Evolutionary conservation across 2,329 filamentous ascomycete genomes (phyloP).

Genomic region (Ustilaginoidea virens): DNA sequence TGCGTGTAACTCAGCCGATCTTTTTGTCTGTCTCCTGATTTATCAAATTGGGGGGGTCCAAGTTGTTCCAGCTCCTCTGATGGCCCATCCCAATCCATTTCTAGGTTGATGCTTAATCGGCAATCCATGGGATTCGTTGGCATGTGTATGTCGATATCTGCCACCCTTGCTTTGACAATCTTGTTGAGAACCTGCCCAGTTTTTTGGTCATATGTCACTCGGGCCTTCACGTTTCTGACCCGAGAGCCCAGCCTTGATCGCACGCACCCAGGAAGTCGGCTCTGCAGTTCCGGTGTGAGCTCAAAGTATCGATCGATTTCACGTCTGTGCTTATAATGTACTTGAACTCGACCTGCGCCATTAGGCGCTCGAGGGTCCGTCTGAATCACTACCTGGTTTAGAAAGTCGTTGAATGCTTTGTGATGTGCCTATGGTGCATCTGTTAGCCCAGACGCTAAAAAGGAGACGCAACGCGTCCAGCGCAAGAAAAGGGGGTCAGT

Average conservation of each 20-base stretch:
- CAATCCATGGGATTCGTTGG: conserved; percentile 71
- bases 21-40: conserved; percentile 54
- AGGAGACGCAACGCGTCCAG: not conserved
- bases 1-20: conserved; percentile 87
- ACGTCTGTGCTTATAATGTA: conserved; percentile 68
- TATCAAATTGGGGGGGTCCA: conserved; percentile 20
- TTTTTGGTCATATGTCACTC: conserved; percentile 64
- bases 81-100: conserved; percentile 71
- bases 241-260: conserved; percentile 37
- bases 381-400: conserved; percentile 54
- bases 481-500: conserved; percentile 8
- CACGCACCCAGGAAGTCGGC: conserved; percentile 49
- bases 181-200: conserved; percentile 56
- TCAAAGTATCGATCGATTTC: conserved; percentile 78
- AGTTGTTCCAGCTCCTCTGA: conserved; percentile 36
- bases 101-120: conserved; percentile 85
- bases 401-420: conserved; percentile 64
- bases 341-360: conserved; percentile 35
- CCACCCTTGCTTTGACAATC: conserved; percentile 83
- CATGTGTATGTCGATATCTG: conserved; percentile 75
- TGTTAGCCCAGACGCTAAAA: too few species aligned
- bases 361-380: conserved; percentile 38
- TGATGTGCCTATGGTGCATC: conserved; percentile 78
- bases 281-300: conserved; percentile 43
- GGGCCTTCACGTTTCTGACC: conserved; percentile 28